Conservation (phyloP, 2,329 filamentous ascomycete genomes). For the Xylariaceae sp. region DNA sequence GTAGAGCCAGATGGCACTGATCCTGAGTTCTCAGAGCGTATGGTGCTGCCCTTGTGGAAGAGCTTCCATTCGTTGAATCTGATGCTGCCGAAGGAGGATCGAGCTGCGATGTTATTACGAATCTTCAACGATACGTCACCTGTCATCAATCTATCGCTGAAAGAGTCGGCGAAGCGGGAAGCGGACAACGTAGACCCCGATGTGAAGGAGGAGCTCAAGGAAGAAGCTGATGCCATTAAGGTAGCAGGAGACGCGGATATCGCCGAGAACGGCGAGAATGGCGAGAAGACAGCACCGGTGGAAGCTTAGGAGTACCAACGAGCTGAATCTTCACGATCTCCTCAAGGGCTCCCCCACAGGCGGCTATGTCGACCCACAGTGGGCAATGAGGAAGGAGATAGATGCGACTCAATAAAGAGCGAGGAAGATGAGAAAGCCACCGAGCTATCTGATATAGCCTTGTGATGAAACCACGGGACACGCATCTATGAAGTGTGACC, state of each 20-base stretch:
- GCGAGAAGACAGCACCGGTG: background rate
- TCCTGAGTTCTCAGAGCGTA: slow-evolving; percentile 62
- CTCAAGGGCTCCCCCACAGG: no score
- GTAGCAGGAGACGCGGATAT: background rate
- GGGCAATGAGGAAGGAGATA: no score
- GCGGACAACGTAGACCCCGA: slow-evolving; percentile 29
- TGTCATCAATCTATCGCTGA: slow-evolving; percentile 65
- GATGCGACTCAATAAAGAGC: no score
- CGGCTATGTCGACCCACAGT: no score
- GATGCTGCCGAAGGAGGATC: slow-evolving; percentile 97
- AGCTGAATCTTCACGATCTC: no score
- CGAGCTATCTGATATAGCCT: no score
- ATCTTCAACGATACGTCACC: slow-evolving; percentile 88
- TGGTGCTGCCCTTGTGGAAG: slow-evolving; percentile 92
- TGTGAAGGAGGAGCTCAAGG: slow-evolving; percentile 29
- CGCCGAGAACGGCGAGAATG: background rate
- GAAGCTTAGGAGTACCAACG: background rate
- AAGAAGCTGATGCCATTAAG: slow-evolving; percentile 14
- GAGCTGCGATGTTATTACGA: slow-evolving; percentile 84
- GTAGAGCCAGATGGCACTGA: slow-evolving; percentile 70
- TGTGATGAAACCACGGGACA: no score
- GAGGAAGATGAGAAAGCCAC: no score
- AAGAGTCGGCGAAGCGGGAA: slow-evolving; percentile 42
- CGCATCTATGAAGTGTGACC: no score
- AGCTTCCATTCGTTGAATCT: slow-evolving; percentile 88